Evolutionary conservation across 2,329 filamentous ascomycete species (phyloP).

Genomic region (Calonectria fujianensis): DNA sequence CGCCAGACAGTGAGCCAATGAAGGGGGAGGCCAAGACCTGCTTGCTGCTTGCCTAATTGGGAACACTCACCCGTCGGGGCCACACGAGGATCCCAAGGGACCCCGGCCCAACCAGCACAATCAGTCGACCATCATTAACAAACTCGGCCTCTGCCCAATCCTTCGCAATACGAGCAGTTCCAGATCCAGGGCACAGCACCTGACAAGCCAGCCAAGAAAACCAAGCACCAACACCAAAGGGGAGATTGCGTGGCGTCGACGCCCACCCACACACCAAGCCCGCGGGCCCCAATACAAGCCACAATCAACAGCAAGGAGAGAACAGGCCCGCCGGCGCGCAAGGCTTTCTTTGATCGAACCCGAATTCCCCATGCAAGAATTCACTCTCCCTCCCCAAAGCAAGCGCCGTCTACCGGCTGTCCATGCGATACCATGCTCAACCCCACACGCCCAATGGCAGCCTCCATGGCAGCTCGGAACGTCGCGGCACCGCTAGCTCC

Average conservation of each 20-base stretch:
- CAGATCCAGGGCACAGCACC: constrained; percentile 14
- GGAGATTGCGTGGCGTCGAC: constrained; percentile 34
- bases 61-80: constrained; percentile 23
- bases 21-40: background rate
- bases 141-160: constrained; percentile 17
- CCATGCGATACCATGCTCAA: background rate
- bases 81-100: constrained; percentile 24
- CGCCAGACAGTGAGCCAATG: background rate
- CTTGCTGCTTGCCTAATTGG: constrained; percentile 32
- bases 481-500: constrained; percentile 6
- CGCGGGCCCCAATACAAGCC: constrained; percentile 22
- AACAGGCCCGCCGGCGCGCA: background rate
- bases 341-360: background rate
- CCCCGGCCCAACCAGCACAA: constrained; percentile 9
- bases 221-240: constrained; percentile 1
- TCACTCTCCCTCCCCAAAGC: background rate
- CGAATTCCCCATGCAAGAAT: constrained; percentile 13
- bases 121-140: constrained; percentile 17
- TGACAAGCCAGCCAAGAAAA: constrained; percentile 4
- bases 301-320: constrained; percentile 17
- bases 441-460: background rate
- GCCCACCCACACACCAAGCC: constrained; percentile 25
- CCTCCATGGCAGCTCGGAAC: constrained; percentile 7
- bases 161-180: constrained; percentile 16
- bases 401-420: background rate